A percentile compares a stretch with the other conserved stretches of the same genome.
Conservation (phyloP, 179 eudicot genomes). For the Vitellaria paradoxa region DNA sequence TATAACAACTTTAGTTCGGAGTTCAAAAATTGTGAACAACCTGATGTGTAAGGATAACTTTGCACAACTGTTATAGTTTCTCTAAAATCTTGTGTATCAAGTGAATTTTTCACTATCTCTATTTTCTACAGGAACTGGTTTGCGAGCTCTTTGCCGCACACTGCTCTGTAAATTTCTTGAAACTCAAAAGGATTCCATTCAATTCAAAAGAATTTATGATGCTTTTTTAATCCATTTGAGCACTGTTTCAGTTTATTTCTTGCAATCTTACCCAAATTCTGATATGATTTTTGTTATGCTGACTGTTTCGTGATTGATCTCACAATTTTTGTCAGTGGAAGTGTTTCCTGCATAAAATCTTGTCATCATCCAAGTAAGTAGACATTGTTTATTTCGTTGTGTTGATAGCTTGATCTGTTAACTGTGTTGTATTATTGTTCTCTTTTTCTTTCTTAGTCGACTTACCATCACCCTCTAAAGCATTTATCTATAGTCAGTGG, state of each 20-base stretch:
- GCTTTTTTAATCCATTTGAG: background rate
- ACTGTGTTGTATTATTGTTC: background rate
- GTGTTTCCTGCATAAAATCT: slow-evolving; percentile 25
- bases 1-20: too few relatives aligned
- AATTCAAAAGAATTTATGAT: background rate
- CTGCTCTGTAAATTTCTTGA: slow-evolving; percentile 22
- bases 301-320: background rate
- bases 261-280: background rate
- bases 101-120: too few relatives aligned
- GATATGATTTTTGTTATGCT: background rate
- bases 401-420: background rate
- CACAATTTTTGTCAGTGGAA: slow-evolving; percentile 22
- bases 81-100: too few relatives aligned
- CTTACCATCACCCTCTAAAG: too few relatives aligned
- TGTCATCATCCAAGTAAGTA: slow-evolving; percentile 29
- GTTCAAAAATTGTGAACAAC: too few relatives aligned
- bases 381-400: background rate
- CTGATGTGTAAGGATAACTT: too few relatives aligned
- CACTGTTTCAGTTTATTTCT: background rate
- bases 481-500: too few relatives aligned
- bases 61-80: too few relatives aligned
- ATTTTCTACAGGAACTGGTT: slow-evolving; percentile 34
- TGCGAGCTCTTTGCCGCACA: slow-evolving; percentile 26
- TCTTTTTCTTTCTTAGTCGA: too few relatives aligned
- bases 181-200: background rate